Evolutionary conservation across 306 rosid species (phyloP).

Genomic region (Trifolium dubium): DNA sequence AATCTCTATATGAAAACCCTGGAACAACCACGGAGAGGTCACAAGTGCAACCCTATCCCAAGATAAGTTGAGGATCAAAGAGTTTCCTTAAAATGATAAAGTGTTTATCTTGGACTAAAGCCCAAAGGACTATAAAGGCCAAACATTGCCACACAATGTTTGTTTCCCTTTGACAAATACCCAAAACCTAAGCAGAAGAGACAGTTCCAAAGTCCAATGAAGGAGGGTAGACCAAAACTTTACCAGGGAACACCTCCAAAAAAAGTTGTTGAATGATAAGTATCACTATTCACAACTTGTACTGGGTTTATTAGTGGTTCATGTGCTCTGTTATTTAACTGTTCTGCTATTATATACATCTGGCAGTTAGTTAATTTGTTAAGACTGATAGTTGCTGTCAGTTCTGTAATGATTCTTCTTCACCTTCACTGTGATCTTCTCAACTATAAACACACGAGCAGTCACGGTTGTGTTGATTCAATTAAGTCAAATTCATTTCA

Average conservation of each 20-base stretch:
- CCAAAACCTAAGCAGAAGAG: slow-evolving; percentile 11
- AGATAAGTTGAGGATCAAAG: slow-evolving; percentile 10
- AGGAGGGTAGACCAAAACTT: not conserved
- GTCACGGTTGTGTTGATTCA: not conserved
- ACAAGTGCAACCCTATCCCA: slow-evolving; percentile 20
- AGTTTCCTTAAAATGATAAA: not conserved
- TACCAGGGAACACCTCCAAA: not conserved
- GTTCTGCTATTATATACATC: slow-evolving; percentile 4
- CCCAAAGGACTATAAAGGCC: slow-evolving; percentile 8
- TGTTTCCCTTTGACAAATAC: slow-evolving; percentile 29
- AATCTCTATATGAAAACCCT: not conserved
- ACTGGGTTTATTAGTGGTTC: not conserved
- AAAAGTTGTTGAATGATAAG: not conserved
- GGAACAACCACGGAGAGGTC: not conserved
- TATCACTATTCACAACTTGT: not conserved
- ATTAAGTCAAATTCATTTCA: not conserved
- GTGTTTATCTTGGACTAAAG: not conserved
- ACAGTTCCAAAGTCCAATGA: slow-evolving; percentile 7
- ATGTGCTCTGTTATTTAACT: not conserved
- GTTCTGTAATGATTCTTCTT: not conserved
- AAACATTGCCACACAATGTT: slow-evolving; percentile 14
- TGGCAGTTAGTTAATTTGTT: not conserved
- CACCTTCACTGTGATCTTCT: not conserved
- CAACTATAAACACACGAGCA: not conserved
- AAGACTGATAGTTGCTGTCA: not conserved